Percentiles rank a stretch among this genome's conserved stretches.
Evolutionary conservation across 257 asterid species (phyloP).

Genomic region (Coffea canephora): DNA sequence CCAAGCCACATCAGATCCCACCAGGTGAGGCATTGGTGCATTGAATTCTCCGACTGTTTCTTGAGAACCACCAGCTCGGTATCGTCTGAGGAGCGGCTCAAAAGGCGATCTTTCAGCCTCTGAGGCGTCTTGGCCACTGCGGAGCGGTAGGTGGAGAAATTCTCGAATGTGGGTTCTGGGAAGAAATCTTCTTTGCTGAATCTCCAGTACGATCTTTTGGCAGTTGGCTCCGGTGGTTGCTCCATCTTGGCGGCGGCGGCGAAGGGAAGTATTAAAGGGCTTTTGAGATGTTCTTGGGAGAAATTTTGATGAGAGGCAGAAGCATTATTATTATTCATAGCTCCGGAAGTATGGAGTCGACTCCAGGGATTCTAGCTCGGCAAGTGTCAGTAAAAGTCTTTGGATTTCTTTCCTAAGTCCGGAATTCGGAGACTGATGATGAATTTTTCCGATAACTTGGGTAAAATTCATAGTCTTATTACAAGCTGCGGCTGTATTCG

Average conservation of each 20-base stretch:
- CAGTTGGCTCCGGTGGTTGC: neutral
- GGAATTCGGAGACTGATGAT: neutral
- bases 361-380: neutral
- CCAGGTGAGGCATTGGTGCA: slow-evolving; percentile 86
- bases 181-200: slow-evolving; percentile 76
- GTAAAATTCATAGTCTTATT: too few relatives aligned
- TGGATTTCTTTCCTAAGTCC: slow-evolving; percentile 6
- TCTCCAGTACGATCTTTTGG: slow-evolving; percentile 63
- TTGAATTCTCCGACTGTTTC: slow-evolving; percentile 67
- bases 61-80: slow-evolving; percentile 52
- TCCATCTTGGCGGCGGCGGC: slow-evolving; percentile 11
- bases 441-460: neutral
- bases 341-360: neutral
- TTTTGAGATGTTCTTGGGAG: neutral
- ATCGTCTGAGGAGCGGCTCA: slow-evolving; percentile 64
- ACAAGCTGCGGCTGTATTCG: too few relatives aligned
- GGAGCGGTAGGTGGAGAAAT: slow-evolving; percentile 50
- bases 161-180: slow-evolving; percentile 84
- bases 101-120: slow-evolving; percentile 75
- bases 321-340: neutral
- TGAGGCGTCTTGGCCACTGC: slow-evolving; percentile 61
- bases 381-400: neutral
- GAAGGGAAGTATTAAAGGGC: neutral
- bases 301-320: neutral
- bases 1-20: slow-evolving; percentile 96